Evolutionary conservation across 1,139 yeast species (phyloP).

Genomic region (Arxiozyma telluris): DNA sequence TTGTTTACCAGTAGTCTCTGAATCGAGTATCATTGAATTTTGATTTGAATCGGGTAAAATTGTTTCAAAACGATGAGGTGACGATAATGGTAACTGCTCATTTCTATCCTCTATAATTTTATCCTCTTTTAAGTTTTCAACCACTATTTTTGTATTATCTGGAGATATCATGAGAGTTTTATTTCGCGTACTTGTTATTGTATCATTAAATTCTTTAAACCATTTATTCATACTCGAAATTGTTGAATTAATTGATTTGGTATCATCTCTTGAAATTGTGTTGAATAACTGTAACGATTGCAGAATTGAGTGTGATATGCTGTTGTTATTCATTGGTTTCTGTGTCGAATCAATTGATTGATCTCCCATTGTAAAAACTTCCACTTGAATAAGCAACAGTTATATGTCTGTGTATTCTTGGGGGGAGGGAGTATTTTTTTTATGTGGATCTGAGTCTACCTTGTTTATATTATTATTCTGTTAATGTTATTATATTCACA

Average conservation of each 20-base stretch:
- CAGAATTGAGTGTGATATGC: conserved; percentile 24
- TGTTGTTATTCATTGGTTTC: conserved; percentile 23
- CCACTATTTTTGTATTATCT: neutral
- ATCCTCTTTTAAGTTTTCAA: neutral
- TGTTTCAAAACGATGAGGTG: neutral
- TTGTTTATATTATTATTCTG: too few species aligned
- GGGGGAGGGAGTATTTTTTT: neutral
- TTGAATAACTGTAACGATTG: conserved; percentile 19
- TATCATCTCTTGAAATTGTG: conserved; percentile 11
- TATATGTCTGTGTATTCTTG: neutral
- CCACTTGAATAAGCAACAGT: conserved; percentile 14
- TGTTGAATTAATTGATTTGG: neutral
- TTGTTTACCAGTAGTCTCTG: conserved; percentile 2
- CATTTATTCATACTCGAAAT: neutral
- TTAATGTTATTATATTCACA: too few species aligned
- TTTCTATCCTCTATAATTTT: neutral
- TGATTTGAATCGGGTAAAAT: neutral
- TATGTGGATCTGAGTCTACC: neutral
- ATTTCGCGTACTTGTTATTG: neutral
- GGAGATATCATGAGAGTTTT: neutral
- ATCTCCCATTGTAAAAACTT: conserved; percentile 8
- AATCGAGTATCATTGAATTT: neutral
- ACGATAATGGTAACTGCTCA: neutral
- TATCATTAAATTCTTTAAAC: neutral
- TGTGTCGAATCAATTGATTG: conserved; percentile 27